Conservation (phyloP, 768 basidiomycete species). For the Gautieria morchelliformis region DNA sequence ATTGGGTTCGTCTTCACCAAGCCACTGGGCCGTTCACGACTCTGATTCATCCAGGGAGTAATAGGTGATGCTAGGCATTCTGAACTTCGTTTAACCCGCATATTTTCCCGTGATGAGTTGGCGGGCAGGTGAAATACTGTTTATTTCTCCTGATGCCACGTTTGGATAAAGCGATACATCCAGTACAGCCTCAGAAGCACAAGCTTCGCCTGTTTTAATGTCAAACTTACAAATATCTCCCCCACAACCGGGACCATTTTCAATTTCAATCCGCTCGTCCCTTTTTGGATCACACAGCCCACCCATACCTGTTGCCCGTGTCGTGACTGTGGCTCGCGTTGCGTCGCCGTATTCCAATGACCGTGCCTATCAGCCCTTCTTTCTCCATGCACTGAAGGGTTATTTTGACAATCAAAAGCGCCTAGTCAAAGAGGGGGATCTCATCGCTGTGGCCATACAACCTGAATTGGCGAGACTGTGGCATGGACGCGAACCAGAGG, state of each 20-base stretch:
- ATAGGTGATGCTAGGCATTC: constrained; percentile 27
- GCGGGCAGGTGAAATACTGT: constrained; percentile 14
- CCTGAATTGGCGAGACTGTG: constrained; percentile 30
- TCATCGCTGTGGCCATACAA: constrained; percentile 58
- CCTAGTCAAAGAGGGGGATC: constrained; percentile 64
- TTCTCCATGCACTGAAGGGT: constrained; percentile 49
- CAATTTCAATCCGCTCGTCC: constrained; percentile 36
- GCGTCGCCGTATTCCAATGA: constrained; percentile 64
- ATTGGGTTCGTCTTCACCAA: constrained; percentile 50
- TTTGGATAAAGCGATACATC: neutral
- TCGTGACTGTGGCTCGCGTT: constrained; percentile 71
- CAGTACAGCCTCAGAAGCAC: constrained; percentile 13
- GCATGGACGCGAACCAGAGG: constrained; percentile 17
- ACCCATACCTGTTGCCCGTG: constrained; percentile 55
- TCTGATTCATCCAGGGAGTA: constrained; percentile 36
- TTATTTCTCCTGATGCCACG: constrained; percentile 16
- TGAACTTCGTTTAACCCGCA: constrained; percentile 43
- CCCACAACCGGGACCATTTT: constrained; percentile 15
- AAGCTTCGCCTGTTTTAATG: constrained; percentile 42
- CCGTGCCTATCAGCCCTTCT: constrained; percentile 51
- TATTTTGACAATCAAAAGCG: constrained; percentile 49
- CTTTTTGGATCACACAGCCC: constrained; percentile 54
- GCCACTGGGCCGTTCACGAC: neutral
- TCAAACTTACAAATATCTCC: constrained; percentile 35
- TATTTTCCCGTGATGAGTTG: constrained; percentile 42